These are phyloP conservation scores for Niebla homalea DNA, from an alignment of 495 filamentous ascomycete genomes.

Conservation along the genomic window DNA sequence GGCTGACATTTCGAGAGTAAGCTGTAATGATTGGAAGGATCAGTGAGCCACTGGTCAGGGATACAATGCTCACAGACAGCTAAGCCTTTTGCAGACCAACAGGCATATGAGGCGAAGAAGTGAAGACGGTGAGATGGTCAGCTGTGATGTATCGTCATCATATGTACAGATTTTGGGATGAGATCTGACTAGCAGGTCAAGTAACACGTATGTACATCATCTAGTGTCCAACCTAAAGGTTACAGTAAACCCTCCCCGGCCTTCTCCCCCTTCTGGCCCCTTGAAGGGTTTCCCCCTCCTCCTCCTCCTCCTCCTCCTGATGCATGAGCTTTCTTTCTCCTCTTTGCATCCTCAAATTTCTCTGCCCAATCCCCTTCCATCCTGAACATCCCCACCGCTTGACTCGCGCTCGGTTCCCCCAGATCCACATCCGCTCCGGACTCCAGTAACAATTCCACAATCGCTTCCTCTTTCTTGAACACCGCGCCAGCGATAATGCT, in stretches of 20 bases:
- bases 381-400: slow-evolving; percentile 36
- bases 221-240: neutral
- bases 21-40: too few relatives aligned
- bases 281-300: neutral
- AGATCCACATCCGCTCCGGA: slow-evolving; percentile 37
- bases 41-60: too few relatives aligned
- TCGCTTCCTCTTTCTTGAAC: slow-evolving; percentile 37
- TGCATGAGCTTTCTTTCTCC: neutral
- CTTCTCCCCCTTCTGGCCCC: slow-evolving; percentile 7
- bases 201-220: neutral
- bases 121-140: neutral
- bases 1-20: too few relatives aligned
- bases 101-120: too few relatives aligned
- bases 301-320: neutral
- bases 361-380: slow-evolving; percentile 34
- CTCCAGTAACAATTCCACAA: slow-evolving; percentile 23
- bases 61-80: too few relatives aligned
- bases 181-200: neutral
- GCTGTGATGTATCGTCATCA: neutral
- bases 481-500: slow-evolving; percentile 41
- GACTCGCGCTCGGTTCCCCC: slow-evolving; percentile 33
- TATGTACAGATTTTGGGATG: neutral
- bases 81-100: too few relatives aligned
- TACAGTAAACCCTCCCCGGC: slow-evolving; percentile 5
- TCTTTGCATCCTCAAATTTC: slow-evolving; percentile 25